These are phyloP conservation scores for Helotiales sp. DNA, from an alignment of 2,329 filamentous ascomycete species.

Conservation along the genomic window DNA sequence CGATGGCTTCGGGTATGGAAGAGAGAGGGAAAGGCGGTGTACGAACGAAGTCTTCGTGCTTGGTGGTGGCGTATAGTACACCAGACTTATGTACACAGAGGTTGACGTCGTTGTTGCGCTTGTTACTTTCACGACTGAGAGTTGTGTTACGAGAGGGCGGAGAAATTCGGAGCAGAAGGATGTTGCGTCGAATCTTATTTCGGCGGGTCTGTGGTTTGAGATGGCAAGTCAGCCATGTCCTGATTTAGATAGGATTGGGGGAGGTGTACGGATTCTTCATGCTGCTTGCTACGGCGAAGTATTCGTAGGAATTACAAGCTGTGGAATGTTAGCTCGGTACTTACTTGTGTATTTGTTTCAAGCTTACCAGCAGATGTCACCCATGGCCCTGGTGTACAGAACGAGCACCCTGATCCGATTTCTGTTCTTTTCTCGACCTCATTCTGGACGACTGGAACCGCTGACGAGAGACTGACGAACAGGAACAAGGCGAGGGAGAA, in stretches of 20 bases:
- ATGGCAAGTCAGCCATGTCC: too few relatives aligned
- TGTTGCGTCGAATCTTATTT: constrained; percentile 19
- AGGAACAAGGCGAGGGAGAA: not conserved
- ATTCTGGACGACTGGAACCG: not conserved
- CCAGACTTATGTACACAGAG: constrained; percentile 9
- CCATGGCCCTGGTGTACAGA: constrained; percentile 23
- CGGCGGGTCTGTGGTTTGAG: constrained; percentile 2
- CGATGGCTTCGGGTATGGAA: too few relatives aligned
- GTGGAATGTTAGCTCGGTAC: not conserved
- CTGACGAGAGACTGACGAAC: not conserved
- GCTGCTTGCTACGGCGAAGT: constrained; percentile 26
- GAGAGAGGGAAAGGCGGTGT: not conserved
- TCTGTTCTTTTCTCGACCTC: constrained; percentile 12
- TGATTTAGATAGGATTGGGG: not conserved
- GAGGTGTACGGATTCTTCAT: constrained; percentile 23
- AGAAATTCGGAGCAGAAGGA: constrained; percentile 27
- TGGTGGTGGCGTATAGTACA: constrained; percentile 13
- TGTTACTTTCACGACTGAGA: constrained; percentile 18
- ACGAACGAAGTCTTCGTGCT: not conserved
- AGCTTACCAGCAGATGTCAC: constrained; percentile 12
- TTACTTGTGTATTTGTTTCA: too few relatives aligned
- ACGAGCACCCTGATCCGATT: constrained; percentile 17
- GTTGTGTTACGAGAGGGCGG: constrained; percentile 17
- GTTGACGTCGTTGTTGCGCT: constrained; percentile 18
- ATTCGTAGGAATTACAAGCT: constrained; percentile 24